Evolutionary conservation across 495 filamentous ascomycete species (phyloP).

Genomic region (Letharia columbiana): DNA sequence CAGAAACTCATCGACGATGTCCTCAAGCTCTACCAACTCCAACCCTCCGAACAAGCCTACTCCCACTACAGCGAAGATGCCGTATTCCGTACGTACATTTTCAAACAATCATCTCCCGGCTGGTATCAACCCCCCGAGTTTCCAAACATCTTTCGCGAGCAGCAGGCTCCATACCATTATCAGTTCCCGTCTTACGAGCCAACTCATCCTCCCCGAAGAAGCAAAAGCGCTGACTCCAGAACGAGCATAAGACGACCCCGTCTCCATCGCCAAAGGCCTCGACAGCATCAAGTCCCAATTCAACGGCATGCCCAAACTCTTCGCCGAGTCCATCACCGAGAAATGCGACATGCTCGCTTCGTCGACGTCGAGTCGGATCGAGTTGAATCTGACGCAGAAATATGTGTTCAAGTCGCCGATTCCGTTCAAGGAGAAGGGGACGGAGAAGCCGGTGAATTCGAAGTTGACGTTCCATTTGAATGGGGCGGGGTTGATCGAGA

Average conservation of each 20-base stretch:
- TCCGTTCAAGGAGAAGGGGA: conserved; percentile 15
- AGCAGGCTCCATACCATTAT: neutral
- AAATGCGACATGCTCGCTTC: conserved; percentile 21
- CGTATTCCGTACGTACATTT: neutral
- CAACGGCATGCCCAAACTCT: conserved; percentile 24
- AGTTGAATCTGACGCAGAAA: conserved; percentile 18
- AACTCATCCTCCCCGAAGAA: neutral
- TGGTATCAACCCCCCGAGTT: neutral
- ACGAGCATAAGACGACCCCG: conserved; percentile 22
- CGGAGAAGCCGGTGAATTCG: conserved; percentile 21
- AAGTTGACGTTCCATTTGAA: conserved; percentile 21
- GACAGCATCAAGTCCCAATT: conserved; percentile 22
- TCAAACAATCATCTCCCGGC: neutral
- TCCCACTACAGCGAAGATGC: conserved; percentile 9
- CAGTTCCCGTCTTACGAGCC: neutral
- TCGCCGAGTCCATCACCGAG: conserved; percentile 20
- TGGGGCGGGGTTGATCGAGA: conserved; percentile 16
- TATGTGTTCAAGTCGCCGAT: conserved; percentile 22
- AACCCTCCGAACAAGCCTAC: conserved; percentile 15
- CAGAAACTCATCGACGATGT: conserved; percentile 19
- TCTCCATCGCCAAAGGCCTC: conserved; percentile 26
- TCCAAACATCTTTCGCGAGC: too few species aligned
- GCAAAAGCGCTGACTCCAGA: conserved; percentile 1
- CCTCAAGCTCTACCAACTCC: conserved; percentile 20
- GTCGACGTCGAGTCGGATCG: conserved; percentile 2